phyloP scores from a whole-genome alignment of 345 rosid species.

The Psidium guajava region DNA sequence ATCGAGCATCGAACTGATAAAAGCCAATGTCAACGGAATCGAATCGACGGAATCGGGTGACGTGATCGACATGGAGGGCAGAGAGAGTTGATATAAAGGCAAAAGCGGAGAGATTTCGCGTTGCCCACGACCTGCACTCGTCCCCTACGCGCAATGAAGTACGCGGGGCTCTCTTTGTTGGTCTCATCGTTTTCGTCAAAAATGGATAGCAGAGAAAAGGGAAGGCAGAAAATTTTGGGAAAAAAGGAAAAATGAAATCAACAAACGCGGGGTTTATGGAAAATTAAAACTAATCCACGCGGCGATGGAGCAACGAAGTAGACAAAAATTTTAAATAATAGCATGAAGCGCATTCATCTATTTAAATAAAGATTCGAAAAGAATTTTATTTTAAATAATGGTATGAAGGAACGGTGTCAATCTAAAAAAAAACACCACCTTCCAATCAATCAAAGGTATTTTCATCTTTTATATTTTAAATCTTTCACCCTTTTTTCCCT shows the following conservation, averaged over 20 bases:
- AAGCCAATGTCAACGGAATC: background rate
- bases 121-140: conserved; percentile 1
- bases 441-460: too few species aligned
- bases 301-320: too few species aligned
- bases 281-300: background rate
- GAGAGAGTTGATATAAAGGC: background rate
- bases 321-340: too few species aligned
- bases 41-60: background rate
- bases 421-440: too few species aligned
- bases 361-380: too few species aligned
- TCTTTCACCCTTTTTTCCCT: too few species aligned
- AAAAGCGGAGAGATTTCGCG: background rate
- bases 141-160: background rate
- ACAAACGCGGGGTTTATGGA: background rate
- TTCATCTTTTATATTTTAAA: too few species aligned
- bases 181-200: background rate
- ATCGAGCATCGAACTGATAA: background rate
- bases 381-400: too few species aligned
- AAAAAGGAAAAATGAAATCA: background rate
- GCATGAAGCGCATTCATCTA: too few species aligned
- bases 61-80: background rate
- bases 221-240: too few species aligned
- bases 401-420: too few species aligned
- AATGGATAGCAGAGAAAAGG: background rate
- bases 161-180: background rate